These are phyloP conservation scores for Parsonsia alboflavescens DNA, from an alignment of 257 asterid species.

Conservation along the genomic window DNA sequence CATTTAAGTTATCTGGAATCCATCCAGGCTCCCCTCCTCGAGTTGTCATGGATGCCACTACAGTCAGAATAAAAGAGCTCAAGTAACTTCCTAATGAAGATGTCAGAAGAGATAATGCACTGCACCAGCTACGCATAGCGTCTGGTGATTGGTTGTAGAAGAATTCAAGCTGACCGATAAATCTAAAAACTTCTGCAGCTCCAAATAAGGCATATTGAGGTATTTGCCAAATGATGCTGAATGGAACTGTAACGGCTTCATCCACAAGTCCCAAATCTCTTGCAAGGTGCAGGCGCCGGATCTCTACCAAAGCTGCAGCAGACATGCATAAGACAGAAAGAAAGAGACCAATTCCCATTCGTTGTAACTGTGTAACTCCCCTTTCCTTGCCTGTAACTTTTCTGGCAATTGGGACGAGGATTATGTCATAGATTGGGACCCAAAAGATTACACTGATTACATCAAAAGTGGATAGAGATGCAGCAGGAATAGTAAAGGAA, in stretches of 20 bases:
- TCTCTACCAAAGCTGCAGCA: slow-evolving; percentile 77
- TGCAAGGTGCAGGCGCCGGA: slow-evolving; percentile 46
- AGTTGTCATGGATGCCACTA: slow-evolving; percentile 63
- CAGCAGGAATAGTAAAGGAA: slow-evolving; percentile 83
- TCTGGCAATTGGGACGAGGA: slow-evolving; percentile 72
- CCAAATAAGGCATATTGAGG: slow-evolving; percentile 78
- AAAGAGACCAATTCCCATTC: slow-evolving; percentile 87
- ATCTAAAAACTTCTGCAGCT: slow-evolving; percentile 78
- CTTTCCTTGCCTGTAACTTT: slow-evolving; percentile 59
- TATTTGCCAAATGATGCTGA: slow-evolving; percentile 67
- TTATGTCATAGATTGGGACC: slow-evolving; percentile 76
- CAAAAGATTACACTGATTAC: slow-evolving; percentile 76
- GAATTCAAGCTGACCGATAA: slow-evolving; percentile 81
- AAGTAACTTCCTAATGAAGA: slow-evolving; percentile 66
- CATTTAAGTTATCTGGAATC: slow-evolving; percentile 84
- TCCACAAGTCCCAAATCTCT: slow-evolving; percentile 43
- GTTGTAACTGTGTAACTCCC: slow-evolving; percentile 71
- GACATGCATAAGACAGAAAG: slow-evolving; percentile 66
- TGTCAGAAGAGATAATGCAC: slow-evolving; percentile 65
- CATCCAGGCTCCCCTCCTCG: slow-evolving; percentile 67
- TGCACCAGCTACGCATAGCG: slow-evolving; percentile 93
- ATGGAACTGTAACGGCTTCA: slow-evolving; percentile 45
- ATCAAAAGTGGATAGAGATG: slow-evolving; percentile 77
- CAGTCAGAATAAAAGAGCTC: slow-evolving; percentile 71
- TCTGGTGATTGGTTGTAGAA: slow-evolving; percentile 92